Evolutionary conservation across 2,329 filamentous ascomycete genomes (phyloP).

Genomic region (Phymatotrichopsis omnivora): DNA sequence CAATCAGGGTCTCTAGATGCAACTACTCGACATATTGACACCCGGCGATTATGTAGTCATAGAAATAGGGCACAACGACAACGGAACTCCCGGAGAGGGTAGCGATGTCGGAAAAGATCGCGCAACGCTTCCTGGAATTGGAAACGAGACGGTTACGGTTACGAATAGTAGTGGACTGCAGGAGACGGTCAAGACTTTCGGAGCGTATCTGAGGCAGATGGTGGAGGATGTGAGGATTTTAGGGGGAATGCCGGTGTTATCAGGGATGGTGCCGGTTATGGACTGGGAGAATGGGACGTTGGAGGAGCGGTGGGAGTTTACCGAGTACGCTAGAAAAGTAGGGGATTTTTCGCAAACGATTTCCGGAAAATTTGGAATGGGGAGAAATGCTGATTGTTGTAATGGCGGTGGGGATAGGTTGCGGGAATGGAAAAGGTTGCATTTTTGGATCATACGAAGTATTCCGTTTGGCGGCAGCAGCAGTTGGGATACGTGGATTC

Average conservation of each 20-base stretch:
- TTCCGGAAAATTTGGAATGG: neutral
- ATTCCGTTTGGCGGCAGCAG: conserved; percentile 29
- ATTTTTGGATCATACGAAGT: conserved; percentile 32
- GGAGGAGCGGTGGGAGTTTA: conserved; percentile 28
- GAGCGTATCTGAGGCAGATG: conserved; percentile 32
- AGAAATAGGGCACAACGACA: conserved; percentile 62
- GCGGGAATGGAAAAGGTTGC: conserved; percentile 22
- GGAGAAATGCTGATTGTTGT: too few relatives aligned
- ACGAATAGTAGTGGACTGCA: conserved; percentile 22
- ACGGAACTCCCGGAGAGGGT: conserved; percentile 28
- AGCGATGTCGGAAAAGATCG: conserved; percentile 26
- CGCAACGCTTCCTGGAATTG: conserved; percentile 29
- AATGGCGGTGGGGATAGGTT: conserved; percentile 9
- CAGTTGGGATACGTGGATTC: conserved; percentile 25
- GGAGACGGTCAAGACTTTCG: conserved; percentile 31
- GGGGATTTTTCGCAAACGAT: neutral
- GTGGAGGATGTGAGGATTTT: conserved; percentile 29
- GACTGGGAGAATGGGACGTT: conserved; percentile 23
- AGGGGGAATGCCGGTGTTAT: conserved; percentile 27
- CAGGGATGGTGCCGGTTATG: conserved; percentile 31
- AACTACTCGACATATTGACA: conserved; percentile 44
- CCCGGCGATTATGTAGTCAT: conserved; percentile 57
- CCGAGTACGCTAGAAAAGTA: conserved; percentile 25
- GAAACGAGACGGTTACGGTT: conserved; percentile 26
- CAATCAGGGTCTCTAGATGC: conserved; percentile 53